These are phyloP conservation scores for Trichophyton mentagrophytes DNA, from an alignment of 2,329 filamentous ascomycete species.

Conservation along the genomic window DNA sequence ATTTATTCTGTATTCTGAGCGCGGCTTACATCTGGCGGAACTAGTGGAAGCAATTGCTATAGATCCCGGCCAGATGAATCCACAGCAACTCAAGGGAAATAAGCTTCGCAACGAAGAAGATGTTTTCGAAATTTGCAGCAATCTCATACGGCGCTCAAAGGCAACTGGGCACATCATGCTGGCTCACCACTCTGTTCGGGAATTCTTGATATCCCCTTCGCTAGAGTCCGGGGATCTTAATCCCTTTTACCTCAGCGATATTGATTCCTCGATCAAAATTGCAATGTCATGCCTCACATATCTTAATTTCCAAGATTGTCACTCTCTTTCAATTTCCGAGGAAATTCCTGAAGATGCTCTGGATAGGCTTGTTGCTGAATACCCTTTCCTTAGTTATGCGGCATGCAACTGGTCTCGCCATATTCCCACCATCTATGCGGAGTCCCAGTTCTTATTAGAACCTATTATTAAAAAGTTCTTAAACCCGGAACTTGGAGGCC, in stretches of 20 bases:
- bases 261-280: neutral
- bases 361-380: neutral
- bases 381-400: neutral
- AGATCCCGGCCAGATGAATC: neutral
- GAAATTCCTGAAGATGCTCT: neutral
- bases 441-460: neutral
- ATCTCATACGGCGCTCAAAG: neutral
- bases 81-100: neutral
- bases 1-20: neutral
- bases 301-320: neutral
- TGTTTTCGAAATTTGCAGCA: neutral
- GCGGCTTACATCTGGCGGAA: neutral
- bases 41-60: neutral
- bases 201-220: neutral
- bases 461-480: neutral
- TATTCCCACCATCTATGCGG: neutral
- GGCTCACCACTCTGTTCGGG: constrained; percentile 1
- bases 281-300: neutral
- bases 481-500: neutral
- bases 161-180: neutral
- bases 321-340: neutral
- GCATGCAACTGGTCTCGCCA: neutral
- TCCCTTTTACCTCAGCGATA: neutral
- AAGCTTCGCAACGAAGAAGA: neutral
- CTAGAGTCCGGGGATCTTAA: neutral